phyloP scores from a whole-genome alignment of 2,329 filamentous ascomycete species.

The Sarocladiaceae sp. region DNA sequence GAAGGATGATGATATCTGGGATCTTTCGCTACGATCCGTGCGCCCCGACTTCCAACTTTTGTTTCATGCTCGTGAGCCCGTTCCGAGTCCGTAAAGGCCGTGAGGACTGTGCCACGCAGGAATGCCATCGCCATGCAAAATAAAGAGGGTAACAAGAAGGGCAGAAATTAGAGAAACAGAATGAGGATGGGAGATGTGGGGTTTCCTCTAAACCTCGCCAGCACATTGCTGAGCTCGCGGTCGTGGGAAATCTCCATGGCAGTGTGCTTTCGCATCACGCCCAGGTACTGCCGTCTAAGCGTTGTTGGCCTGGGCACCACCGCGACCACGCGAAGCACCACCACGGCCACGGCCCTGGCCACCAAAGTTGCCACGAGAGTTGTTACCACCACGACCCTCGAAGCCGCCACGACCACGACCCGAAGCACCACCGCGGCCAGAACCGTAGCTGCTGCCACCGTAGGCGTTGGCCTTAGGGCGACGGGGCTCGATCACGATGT shows the following conservation, averaged over 20 bases:
- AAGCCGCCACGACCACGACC: conserved; percentile 62
- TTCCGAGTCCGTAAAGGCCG: conserved; percentile 6
- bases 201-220: too few species aligned
- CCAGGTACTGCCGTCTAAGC: conserved; percentile 39
- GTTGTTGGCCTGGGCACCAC: conserved; percentile 49
- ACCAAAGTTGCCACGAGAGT: conserved; percentile 62
- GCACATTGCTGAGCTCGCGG: not conserved
- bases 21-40: conserved; percentile 6
- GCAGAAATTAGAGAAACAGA: conserved; percentile 8
- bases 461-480: conserved; percentile 68
- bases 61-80: conserved; percentile 5
- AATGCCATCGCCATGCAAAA: conserved; percentile 10
- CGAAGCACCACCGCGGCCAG: conserved; percentile 53
- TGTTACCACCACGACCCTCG: conserved; percentile 53
- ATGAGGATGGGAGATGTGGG: not conserved
- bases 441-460: conserved; percentile 60
- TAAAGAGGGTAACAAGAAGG: conserved; percentile 8
- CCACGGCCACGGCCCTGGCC: conserved; percentile 63
- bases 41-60: conserved; percentile 9
- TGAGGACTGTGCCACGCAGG: conserved; percentile 7
- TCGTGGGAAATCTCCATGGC: not conserved
- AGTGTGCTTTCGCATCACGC: too few species aligned
- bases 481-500: conserved; percentile 82
- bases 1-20: conserved; percentile 6
- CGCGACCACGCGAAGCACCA: conserved; percentile 57